Conservation (phyloP, 208 protist species). For the Strigomonas galati region DNA sequence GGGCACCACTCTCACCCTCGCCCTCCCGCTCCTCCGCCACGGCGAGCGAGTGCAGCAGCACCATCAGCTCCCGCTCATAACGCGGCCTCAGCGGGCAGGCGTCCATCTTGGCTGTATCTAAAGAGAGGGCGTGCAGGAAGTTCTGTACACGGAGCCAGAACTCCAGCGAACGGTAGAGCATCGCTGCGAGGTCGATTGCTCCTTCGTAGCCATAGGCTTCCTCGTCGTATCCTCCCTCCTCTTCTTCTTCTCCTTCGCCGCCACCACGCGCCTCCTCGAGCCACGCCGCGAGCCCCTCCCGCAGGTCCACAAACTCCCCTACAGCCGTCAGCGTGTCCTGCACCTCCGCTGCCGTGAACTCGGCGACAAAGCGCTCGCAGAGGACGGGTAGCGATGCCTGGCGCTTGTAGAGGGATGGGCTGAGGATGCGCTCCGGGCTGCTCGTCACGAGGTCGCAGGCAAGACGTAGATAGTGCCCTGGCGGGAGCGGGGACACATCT, state of each 20-base stretch:
- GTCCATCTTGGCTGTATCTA: constrained; percentile 58
- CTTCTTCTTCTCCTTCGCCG: constrained; percentile 10
- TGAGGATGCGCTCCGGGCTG: constrained; percentile 57
- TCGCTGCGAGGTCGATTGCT: constrained; percentile 27
- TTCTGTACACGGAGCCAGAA: constrained; percentile 72
- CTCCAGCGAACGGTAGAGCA: constrained; percentile 46
- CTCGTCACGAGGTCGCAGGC: constrained; percentile 63
- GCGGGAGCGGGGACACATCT: constrained; percentile 28
- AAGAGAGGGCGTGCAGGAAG: constrained; percentile 60
- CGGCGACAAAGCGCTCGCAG: constrained; percentile 67
- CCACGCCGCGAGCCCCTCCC: constrained; percentile 64
- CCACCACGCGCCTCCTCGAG: constrained; percentile 56
- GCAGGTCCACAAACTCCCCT: constrained; percentile 72
- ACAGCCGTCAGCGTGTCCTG: constrained; percentile 57
- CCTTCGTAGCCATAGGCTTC: constrained; percentile 15
- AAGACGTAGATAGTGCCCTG: constrained; percentile 52
- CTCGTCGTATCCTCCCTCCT: constrained; percentile 24
- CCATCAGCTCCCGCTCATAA: constrained; percentile 74
- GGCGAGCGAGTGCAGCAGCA: constrained; percentile 44
- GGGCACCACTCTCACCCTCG: background rate
- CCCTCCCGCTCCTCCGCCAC: background rate
- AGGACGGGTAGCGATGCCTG: constrained; percentile 48
- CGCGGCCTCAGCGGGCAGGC: constrained; percentile 49
- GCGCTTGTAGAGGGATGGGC: constrained; percentile 42
- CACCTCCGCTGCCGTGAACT: constrained; percentile 69